phyloP scores from a whole-genome alignment of 2,329 filamentous ascomycete species.

The Coleophoma cylindrospora region DNA sequence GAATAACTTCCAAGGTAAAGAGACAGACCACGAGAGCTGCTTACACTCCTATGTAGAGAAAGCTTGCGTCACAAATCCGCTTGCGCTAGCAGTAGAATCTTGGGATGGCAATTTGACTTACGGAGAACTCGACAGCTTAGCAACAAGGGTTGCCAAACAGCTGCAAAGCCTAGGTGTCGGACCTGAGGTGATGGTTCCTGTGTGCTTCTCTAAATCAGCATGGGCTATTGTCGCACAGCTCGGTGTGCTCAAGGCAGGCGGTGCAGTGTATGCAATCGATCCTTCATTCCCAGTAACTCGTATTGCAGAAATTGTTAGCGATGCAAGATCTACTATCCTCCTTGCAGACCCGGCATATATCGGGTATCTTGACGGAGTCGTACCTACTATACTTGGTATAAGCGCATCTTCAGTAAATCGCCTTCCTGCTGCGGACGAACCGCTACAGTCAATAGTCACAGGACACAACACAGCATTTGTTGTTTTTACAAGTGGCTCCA shows the following conservation, averaged over 20 bases:
- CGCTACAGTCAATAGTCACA: too few relatives aligned
- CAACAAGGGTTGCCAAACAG: conserved; percentile 8
- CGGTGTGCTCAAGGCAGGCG: conserved; percentile 18
- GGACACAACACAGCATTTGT: conserved; percentile 40
- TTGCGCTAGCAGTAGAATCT: conserved; percentile 12
- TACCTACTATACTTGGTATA: too few relatives aligned
- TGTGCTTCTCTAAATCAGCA: conserved; percentile 22
- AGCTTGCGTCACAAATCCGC: too few relatives aligned
- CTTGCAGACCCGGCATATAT: too few relatives aligned
- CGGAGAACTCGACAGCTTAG: conserved; percentile 12
- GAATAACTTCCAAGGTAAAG: too few relatives aligned
- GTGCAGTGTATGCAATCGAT: conserved; percentile 22
- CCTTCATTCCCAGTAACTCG: conserved; percentile 23
- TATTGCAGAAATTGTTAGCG: too few relatives aligned
- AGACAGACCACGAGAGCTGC: conserved; percentile 1
- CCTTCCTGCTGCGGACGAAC: too few relatives aligned
- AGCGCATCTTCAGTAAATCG: too few relatives aligned
- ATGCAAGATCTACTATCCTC: too few relatives aligned
- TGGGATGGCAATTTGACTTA: conserved; percentile 17
- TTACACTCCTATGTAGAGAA: too few relatives aligned
- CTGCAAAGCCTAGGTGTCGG: conserved; percentile 10
- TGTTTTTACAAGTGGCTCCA: conserved; percentile 47
- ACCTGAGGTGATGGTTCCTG: conserved; percentile 11
- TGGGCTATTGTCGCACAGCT: conserved; percentile 20
- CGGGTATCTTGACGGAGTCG: too few relatives aligned